phyloP scores from a whole-genome alignment of 305 asterid genomes.

The Fraxinus sp. region DNA sequence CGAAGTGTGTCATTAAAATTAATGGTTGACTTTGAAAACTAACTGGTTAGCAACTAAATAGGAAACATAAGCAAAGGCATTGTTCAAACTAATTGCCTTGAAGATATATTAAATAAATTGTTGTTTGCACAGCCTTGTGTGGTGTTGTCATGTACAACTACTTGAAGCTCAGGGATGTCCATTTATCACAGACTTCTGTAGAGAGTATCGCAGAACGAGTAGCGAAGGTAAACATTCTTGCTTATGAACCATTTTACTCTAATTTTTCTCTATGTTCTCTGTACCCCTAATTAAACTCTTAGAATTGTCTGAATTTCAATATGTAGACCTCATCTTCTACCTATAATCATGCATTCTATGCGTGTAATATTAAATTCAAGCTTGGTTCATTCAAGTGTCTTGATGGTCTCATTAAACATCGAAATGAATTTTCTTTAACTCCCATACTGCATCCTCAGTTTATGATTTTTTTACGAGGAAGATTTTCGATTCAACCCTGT shows the following conservation, averaged over 20 bases:
- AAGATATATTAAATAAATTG: slow-evolving; percentile 16
- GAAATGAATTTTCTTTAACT: background rate
- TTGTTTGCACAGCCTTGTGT: slow-evolving; percentile 59
- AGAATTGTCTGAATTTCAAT: background rate
- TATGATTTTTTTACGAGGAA: background rate
- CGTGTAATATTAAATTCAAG: background rate
- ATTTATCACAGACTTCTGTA: slow-evolving; percentile 43
- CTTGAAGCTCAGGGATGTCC: slow-evolving; percentile 55
- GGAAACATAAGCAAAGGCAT: background rate
- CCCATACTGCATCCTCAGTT: background rate
- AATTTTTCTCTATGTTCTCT: slow-evolving; percentile 7
- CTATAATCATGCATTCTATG: background rate
- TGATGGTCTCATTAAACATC: background rate
- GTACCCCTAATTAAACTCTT: background rate
- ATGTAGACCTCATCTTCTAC: background rate
- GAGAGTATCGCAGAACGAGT: slow-evolving; percentile 41
- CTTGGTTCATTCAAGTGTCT: background rate
- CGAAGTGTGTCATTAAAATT: background rate
- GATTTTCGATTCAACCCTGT: background rate
- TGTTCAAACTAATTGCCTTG: background rate
- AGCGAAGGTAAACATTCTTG: slow-evolving; percentile 33
- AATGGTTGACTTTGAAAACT: background rate
- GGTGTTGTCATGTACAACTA: slow-evolving; percentile 81
- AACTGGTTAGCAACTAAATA: background rate
- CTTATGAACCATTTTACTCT: background rate